Evolutionary conservation across 148 eudicot genomes (phyloP).

Genomic region (Nyssa sinensis): DNA sequence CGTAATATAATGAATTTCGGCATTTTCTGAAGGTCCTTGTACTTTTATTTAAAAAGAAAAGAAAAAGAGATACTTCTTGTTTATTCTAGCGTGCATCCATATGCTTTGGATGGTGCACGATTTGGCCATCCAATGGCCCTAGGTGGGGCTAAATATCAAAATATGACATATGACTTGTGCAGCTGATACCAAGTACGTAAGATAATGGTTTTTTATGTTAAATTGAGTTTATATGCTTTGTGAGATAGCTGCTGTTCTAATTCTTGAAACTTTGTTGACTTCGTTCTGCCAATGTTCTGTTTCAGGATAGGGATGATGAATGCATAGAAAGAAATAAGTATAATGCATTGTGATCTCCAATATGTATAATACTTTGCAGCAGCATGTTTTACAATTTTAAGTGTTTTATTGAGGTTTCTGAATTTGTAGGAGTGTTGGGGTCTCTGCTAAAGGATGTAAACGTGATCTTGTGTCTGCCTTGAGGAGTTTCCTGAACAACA

Average conservation of each 20-base stretch:
- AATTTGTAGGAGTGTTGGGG: constrained; percentile 57
- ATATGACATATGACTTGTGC: constrained; percentile 7
- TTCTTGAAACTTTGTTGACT: neutral
- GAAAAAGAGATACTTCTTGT: neutral
- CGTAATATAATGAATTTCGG: too few relatives aligned
- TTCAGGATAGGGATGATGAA: constrained; percentile 12
- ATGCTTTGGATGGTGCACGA: neutral
- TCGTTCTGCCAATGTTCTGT: neutral
- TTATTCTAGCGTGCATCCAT: neutral
- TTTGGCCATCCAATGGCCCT: neutral
- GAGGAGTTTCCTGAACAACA: constrained; percentile 36
- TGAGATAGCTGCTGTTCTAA: neutral
- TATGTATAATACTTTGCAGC: neutral
- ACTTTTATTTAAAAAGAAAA: too few relatives aligned
- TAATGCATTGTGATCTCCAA: neutral
- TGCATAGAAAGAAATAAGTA: neutral
- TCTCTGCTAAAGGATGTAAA: constrained; percentile 67
- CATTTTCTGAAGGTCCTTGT: too few relatives aligned
- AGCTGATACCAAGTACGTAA: neutral
- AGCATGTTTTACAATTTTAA: neutral
- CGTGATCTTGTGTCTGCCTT: constrained; percentile 63
- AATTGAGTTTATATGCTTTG: too few relatives aligned
- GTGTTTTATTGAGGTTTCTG: constrained; percentile 11
- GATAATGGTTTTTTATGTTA: too few relatives aligned
- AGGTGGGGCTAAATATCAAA: constrained; percentile 2